Base-by-base conservation (phyloP, 257 asterid genomes). In the Mitragyna speciosa region DNA sequence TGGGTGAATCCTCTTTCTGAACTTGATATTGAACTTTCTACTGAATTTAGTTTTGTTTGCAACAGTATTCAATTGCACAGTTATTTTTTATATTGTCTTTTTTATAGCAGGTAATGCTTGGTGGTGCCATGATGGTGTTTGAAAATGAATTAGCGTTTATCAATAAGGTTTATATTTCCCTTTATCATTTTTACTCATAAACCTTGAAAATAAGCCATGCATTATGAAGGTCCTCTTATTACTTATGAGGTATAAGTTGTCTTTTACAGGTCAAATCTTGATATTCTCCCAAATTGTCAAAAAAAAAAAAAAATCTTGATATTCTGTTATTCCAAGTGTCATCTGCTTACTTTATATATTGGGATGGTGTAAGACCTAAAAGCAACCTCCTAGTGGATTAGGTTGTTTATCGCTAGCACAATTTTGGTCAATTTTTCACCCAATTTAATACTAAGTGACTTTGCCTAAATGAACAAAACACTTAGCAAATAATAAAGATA, bases 321-420 rank as follows among this genome's bases (percentile, higher is more conserved):
- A n/a, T n/a, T n/a, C n/a, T n/a, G n/a, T 82, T 80, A 75, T 86
- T 87, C 83, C 96, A 96, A 98, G 91, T 96, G 96, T 85, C 99
- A 96, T 92, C 89, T 96, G 79, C 97, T 98, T 66, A 80, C 97
- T 79, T 86, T 96, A 36, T 96, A 93, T 87, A 96, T 96, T 75
- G 99, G 99, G 77, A 96, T 93, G 99, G n/a, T n/a, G n/a, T n/a
- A n/a, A n/a, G n/a, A n/a, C n/a, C n/a, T n/a, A n/a, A n/a, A n/a
- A n/a, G n/a, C n/a, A n/a, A n/a, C n/a, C n/a, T n/a, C n/a, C n/a
- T n/a, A n/a, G n/a, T n/a, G n/a, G n/a, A n/a, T n/a, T n/a, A n/a
- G n/a, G n/a, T n/a, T n/a, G n/a, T n/a, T n/a, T n/a, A n/a, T n/a
- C n/a, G n/a, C n/a, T n/a, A n/a, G n/a, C n/a, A n/a, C n/a, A n/a